phyloP scores from a whole-genome alignment of 441 rosid genomes.

The Kokia cookei region DNA sequence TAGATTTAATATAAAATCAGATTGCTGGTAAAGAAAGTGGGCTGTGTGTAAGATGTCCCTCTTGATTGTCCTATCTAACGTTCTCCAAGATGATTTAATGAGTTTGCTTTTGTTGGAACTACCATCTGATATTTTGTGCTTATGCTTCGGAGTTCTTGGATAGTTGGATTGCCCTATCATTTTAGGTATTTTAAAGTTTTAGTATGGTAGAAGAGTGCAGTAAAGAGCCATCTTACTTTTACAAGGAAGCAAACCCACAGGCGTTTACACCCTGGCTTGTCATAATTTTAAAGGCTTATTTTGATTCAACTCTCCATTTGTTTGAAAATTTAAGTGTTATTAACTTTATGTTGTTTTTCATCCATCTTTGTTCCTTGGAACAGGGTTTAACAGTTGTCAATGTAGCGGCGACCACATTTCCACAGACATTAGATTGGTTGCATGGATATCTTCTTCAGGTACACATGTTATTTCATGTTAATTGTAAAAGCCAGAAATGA shows the following conservation, averaged over 20 bases:
- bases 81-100: not conserved
- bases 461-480: slow-evolving; percentile 1
- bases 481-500: not conserved
- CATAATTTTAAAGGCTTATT: not conserved
- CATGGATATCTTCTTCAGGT: slow-evolving; percentile 84
- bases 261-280: not conserved
- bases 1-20: not conserved
- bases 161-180: not conserved
- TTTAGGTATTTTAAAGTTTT: not conserved
- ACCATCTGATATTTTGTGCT: not conserved
- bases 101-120: not conserved
- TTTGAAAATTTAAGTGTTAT: not conserved
- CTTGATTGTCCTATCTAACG: not conserved
- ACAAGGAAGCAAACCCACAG: not conserved
- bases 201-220: not conserved
- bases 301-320: not conserved
- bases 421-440: slow-evolving; percentile 71
- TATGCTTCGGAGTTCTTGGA: not conserved
- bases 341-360: not conserved
- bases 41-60: not conserved
- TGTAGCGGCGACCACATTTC: slow-evolving; percentile 72
- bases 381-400: slow-evolving; percentile 65
- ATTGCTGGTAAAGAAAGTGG: not conserved
- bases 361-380: slow-evolving; percentile 8
- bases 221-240: not conserved